Conservation (phyloP, 305 asterid genomes). For the Solanum aculeatissimum region DNA sequence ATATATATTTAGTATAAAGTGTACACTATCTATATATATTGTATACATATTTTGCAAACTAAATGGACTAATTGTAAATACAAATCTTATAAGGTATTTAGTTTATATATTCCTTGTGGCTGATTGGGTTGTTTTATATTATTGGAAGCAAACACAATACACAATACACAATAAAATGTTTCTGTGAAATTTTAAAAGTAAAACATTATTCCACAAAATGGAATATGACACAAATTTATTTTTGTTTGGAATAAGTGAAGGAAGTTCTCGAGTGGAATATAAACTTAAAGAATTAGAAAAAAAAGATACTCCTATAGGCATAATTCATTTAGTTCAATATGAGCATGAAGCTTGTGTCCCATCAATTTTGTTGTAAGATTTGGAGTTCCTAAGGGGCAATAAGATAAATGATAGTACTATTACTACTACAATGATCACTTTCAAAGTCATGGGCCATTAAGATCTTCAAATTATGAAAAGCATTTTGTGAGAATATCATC, state of each 20-base stretch:
- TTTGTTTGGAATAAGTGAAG: background rate
- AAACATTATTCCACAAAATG: background rate
- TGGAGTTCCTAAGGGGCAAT: background rate
- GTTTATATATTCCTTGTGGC: background rate
- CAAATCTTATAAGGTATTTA: background rate
- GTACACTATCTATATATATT: background rate
- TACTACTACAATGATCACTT: background rate
- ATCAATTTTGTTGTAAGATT: background rate
- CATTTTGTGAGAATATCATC: conserved; percentile 16
- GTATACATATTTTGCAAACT: no score
- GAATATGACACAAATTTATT: background rate
- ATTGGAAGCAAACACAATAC: background rate
- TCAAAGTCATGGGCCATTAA: background rate
- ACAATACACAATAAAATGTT: background rate
- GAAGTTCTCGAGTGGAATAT: background rate
- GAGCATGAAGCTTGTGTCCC: background rate
- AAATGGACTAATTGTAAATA: background rate
- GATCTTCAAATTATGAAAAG: conserved; percentile 9
- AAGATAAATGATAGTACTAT: background rate
- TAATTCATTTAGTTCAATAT: background rate
- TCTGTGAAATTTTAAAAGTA: background rate
- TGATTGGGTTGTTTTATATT: background rate
- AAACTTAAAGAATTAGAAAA: background rate
- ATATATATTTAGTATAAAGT: background rate
- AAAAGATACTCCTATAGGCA: background rate